A percentile compares a stretch with the other conserved stretches of the same genome.
Conservation (phyloP, 2,329 filamentous ascomycete genomes). For the Colletotrichum gloeosporioides region DNA sequence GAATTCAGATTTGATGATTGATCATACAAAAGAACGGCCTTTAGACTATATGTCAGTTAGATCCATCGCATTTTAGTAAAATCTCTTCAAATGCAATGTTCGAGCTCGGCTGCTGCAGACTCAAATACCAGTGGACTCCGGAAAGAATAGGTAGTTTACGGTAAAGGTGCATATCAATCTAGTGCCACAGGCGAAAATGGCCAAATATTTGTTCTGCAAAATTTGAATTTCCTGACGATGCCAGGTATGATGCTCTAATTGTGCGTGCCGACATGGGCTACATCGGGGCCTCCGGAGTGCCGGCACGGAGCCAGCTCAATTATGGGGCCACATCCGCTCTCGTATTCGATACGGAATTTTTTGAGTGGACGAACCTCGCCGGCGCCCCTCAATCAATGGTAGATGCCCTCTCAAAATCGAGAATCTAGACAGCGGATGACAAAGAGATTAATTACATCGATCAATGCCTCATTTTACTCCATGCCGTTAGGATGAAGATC, state of each 20-base stretch:
- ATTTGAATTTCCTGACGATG: accelerated
- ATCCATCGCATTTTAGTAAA: neutral
- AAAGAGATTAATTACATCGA: neutral
- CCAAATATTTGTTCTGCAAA: too few relatives aligned
- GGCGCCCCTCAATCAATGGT: neutral
- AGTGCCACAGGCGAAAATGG: too few relatives aligned
- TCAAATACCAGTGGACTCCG: accelerated
- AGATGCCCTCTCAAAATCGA: neutral
- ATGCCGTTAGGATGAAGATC: accelerated
- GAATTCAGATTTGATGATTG: neutral
- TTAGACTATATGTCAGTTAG: neutral
- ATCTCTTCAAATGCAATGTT: neutral
- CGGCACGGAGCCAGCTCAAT: neutral
- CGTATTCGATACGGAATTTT: neutral
- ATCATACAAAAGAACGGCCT: too few relatives aligned
- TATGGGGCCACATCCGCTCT: neutral
- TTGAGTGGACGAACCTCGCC: neutral
- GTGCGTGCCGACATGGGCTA: accelerated
- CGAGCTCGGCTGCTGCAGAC: too few relatives aligned
- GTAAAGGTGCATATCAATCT: too few relatives aligned
- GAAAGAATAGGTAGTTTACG: too few relatives aligned
- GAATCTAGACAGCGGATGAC: neutral
- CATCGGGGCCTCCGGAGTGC: accelerated
- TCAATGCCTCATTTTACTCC: neutral
- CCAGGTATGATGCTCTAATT: accelerated